Conservation (phyloP, 768 basidiomycete genomes). For the Wakefieldia striispora region DNA sequence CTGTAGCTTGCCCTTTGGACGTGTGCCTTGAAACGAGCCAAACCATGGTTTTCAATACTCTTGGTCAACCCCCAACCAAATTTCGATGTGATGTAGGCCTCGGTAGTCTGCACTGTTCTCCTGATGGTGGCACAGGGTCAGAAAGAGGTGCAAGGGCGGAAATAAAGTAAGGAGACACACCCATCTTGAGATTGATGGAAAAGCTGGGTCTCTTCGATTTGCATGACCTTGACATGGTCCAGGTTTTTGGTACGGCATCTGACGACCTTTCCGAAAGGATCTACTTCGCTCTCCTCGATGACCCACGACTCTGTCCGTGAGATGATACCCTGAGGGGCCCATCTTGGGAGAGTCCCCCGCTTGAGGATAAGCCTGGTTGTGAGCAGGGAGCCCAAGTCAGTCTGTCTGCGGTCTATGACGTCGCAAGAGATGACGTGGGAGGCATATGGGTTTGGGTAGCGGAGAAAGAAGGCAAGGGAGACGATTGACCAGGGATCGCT, state of each 20-base stretch:
- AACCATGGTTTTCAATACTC: conserved; percentile 81
- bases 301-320: conserved; percentile 91
- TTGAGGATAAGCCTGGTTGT: conserved; percentile 94
- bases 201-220: conserved; percentile 79
- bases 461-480: conserved; percentile 88
- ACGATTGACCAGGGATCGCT: conserved; percentile 96
- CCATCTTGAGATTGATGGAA: conserved; percentile 69
- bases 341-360: conserved; percentile 84
- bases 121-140: conserved; percentile 35
- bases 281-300: conserved; percentile 91
- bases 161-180: conserved; percentile 42
- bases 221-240: conserved; percentile 93
- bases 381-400: conserved; percentile 68
- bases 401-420: conserved; percentile 81
- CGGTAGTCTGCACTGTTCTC: conserved; percentile 81
- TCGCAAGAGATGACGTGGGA: conserved; percentile 94
- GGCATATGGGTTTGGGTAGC: conserved; percentile 95
- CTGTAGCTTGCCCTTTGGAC: conserved; percentile 67
- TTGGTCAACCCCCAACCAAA: conserved; percentile 91
- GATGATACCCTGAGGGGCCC: conserved; percentile 84
- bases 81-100: conserved; percentile 82
- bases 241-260: conserved; percentile 83
- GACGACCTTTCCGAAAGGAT: conserved; percentile 75
- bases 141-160: background rate
- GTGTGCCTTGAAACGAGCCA: conserved; percentile 83